Conservation (phyloP, 345 rosid genomes). For the Eucalyptus viminalis region DNA sequence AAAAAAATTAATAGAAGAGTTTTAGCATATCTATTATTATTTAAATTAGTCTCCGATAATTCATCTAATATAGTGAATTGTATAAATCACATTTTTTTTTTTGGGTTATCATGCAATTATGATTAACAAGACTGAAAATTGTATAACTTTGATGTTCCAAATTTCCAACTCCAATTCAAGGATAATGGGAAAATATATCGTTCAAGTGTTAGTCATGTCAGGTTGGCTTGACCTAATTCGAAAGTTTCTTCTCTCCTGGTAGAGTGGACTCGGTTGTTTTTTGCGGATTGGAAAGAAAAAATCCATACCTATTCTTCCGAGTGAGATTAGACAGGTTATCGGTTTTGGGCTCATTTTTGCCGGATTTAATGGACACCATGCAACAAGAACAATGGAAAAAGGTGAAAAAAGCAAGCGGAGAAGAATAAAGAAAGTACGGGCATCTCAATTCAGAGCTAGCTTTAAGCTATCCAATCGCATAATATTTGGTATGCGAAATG, state of each 20-base stretch:
- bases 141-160: neutral
- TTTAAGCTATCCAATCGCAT: neutral
- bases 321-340: neutral
- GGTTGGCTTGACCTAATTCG: neutral
- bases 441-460: neutral
- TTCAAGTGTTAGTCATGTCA: neutral
- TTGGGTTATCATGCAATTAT: neutral
- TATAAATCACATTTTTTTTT: neutral
- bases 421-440: neutral
- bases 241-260: neutral
- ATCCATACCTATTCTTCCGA: neutral
- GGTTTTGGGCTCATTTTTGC: neutral
- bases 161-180: neutral
- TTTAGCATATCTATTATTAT: neutral
- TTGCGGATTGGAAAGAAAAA: neutral
- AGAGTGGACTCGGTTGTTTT: neutral
- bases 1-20: neutral
- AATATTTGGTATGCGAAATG: no score
- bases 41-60: neutral
- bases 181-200: neutral
- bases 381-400: neutral
- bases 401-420: neutral
- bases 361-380: neutral
- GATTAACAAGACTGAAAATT: neutral
- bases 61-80: neutral